These are phyloP conservation scores for Yamadazyma olivae DNA, from an alignment of 805 yeast species.

Conservation along the genomic window DNA sequence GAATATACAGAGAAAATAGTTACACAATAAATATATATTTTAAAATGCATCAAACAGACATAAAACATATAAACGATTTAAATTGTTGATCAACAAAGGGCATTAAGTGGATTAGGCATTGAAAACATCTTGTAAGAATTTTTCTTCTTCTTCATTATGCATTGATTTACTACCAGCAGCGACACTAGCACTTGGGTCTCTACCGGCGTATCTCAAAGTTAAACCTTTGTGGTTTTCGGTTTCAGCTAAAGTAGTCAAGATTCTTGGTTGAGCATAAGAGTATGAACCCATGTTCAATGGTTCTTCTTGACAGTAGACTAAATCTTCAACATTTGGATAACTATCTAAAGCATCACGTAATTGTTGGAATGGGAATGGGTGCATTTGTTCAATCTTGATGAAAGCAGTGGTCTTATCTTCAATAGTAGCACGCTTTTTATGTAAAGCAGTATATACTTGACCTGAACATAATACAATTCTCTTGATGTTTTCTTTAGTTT, in stretches of 20 bases:
- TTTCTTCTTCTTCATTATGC: conserved; percentile 86
- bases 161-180: conserved; percentile 94
- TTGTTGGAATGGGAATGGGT: conserved; percentile 98
- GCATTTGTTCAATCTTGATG: conserved; percentile 87
- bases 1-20: no score
- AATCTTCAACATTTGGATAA: conserved; percentile 80
- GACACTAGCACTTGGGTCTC: conserved; percentile 97
- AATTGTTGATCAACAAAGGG: no score
- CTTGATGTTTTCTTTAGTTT: conserved; percentile 78
- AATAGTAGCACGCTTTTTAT: conserved; percentile 78
- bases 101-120: conserved; percentile 10
- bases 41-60: no score
- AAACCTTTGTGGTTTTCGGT: conserved; percentile 62
- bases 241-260: conserved; percentile 71
- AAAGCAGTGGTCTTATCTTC: conserved; percentile 84
- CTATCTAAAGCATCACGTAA: conserved; percentile 76
- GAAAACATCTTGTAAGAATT: conserved; percentile 79
- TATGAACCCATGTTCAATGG: conserved; percentile 96
- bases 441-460: conserved; percentile 91
- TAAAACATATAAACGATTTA: no score
- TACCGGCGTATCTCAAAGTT: conserved; percentile 83
- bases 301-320: conserved; percentile 98
- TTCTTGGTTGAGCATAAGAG: conserved; percentile 79
- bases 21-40: no score
- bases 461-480: conserved; percentile 84